Base-by-base conservation (phyloP, 768 basidiomycete genomes). In the Phanerodontia chrysosporium region DNA sequence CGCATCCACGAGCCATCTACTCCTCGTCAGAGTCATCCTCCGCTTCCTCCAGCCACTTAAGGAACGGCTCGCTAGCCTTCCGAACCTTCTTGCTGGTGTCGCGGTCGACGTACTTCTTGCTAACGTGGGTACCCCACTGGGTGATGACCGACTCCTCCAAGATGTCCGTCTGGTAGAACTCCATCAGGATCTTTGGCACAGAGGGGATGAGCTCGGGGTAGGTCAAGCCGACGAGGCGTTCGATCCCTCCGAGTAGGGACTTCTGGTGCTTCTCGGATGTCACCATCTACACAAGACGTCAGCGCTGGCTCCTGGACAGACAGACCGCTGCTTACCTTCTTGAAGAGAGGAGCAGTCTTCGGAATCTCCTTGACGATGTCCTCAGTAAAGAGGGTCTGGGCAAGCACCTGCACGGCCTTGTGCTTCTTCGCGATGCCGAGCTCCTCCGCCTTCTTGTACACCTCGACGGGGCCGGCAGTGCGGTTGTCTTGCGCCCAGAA, bases 221-320 rank as follows among this genome's bases (percentile, higher is more conserved):
- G 21, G 81, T 72, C 58, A 92, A 74, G 51, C 92, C 96, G 52
- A 90, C 84, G 57, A 87, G 78, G 18, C 92, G 89, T 70, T 99
- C 97, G 51, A 98, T 76, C 54, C 97, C 97, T 27, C 97, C 97
- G 7, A 98, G 80, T 29, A 99, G 76, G 0, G 95, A 79, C 74
- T 98, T 99, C 73, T 97, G 93, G 67, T 96, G 92, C 73, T 95
- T 98, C 78, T 98, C 96, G 1, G 89, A 88, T 0, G 88, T 88
- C 51, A 91, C 86, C 81, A 95, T 83, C 92, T 95, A 58, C 14
- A 32, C 49, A 8, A 24, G 25, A n/a, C 45, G 45, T 48, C 16
- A 46, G 45, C 13, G 45, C 24, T n/a, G 7, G 2, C 39, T 45
- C 14, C 5, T 45, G 60, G 62, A 28, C 7, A 29, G 55, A 22